These are phyloP conservation scores for Aspergillus kassunensis DNA, from an alignment of 495 filamentous ascomycete genomes.

Conservation along the genomic window DNA sequence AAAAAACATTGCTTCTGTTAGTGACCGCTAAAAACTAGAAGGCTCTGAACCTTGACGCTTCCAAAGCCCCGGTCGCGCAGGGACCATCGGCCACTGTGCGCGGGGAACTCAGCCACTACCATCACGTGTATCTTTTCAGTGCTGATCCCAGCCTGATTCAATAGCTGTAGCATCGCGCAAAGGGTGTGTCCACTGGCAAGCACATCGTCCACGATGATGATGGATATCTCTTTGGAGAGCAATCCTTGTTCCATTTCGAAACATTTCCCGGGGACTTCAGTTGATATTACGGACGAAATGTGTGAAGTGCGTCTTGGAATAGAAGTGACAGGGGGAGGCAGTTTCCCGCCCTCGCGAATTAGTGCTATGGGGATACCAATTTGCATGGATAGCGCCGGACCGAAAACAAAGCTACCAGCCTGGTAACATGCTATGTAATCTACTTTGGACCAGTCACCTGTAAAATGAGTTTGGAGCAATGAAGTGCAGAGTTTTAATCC, in stretches of 20 bases:
- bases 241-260: slow-evolving; percentile 52
- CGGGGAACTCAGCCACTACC: slow-evolving; percentile 60
- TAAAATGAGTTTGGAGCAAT: slow-evolving; percentile 47
- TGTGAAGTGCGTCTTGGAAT: slow-evolving; percentile 48
- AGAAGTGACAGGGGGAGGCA: slow-evolving; percentile 55
- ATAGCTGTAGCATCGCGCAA: slow-evolving; percentile 52
- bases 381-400: slow-evolving; percentile 46
- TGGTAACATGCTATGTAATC: slow-evolving; percentile 51
- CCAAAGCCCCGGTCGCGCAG: slow-evolving; percentile 55
- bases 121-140: slow-evolving; percentile 47
- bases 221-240: slow-evolving; percentile 40
- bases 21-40: slow-evolving; percentile 51
- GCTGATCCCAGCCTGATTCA: slow-evolving; percentile 42
- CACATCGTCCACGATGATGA: slow-evolving; percentile 63
- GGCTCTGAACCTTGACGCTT: slow-evolving; percentile 51
- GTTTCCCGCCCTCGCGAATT: slow-evolving; percentile 57
- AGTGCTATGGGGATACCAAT: slow-evolving; percentile 47
- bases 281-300: slow-evolving; percentile 46
- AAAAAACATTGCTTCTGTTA: too few species aligned
- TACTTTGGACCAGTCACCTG: slow-evolving; percentile 46
- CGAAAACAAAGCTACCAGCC: slow-evolving; percentile 56
- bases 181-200: slow-evolving; percentile 59
- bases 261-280: slow-evolving; percentile 32
- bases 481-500: slow-evolving; percentile 53
- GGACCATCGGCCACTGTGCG: slow-evolving; percentile 52